A percentile compares a stretch with the other conserved stretches of the same genome.
Evolutionary conservation across 1,139 yeast genomes (phyloP).

Genomic region (Diutina neorugosa): DNA sequence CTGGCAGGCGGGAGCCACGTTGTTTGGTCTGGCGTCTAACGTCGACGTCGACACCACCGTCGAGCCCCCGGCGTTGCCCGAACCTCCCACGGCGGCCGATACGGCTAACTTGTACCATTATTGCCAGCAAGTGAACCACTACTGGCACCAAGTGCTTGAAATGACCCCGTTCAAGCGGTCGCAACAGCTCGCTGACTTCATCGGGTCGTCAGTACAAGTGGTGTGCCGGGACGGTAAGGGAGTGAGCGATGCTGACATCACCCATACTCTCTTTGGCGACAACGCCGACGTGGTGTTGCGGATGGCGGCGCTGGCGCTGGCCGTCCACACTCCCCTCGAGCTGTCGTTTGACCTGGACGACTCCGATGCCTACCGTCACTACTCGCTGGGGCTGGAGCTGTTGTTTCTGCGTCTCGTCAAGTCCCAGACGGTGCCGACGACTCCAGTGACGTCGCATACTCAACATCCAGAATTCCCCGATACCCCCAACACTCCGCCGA

Average conservation of each 20-base stretch:
- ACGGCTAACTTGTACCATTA: no score
- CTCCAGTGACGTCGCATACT: not conserved
- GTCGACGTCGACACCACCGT: not conserved
- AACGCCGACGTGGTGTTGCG: not conserved
- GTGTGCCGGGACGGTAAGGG: not conserved
- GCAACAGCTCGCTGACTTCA: not conserved
- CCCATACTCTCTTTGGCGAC: not conserved
- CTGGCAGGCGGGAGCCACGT: not conserved
- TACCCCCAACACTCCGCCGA: constrained; percentile 1
- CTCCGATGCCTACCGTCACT: not conserved
- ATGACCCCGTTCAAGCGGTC: not conserved
- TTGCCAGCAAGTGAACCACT: not conserved
- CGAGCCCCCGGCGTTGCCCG: not conserved
- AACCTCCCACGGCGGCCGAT: not conserved
- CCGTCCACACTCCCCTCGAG: not conserved
- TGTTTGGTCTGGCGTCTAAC: not conserved
- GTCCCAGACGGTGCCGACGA: not conserved
- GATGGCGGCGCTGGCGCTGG: not conserved
- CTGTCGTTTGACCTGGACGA: not conserved
- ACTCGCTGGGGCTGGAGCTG: not conserved
- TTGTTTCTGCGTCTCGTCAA: not conserved
- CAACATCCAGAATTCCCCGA: not conserved
- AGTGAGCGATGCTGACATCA: not conserved
- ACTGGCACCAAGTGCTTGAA: not conserved
- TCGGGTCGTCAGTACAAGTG: not conserved